Conservation (phyloP, 2,329 filamentous ascomycete species). For the Pestalotiopsis sp. region DNA sequence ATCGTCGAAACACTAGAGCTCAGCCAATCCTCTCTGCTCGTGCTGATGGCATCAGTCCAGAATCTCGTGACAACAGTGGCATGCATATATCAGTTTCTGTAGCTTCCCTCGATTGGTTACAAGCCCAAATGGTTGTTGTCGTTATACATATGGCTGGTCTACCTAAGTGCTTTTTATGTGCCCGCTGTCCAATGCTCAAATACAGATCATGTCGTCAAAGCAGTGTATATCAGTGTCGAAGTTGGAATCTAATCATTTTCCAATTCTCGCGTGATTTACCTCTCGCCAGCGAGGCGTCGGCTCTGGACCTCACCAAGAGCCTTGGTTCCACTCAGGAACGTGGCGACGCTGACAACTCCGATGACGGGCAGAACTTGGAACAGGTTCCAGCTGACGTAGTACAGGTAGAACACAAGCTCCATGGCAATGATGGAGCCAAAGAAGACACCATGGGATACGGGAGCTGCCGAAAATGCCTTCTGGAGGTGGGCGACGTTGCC, state of each 20-base stretch:
- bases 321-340: constrained; percentile 85
- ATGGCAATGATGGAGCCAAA: constrained; percentile 85
- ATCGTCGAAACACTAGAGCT: no score
- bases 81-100: not conserved
- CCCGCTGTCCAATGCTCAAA: constrained; percentile 11
- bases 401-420: constrained; percentile 91
- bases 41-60: not conserved
- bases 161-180: constrained; percentile 7
- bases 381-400: constrained; percentile 90
- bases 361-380: constrained; percentile 85
- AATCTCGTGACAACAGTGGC: not conserved
- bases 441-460: constrained; percentile 81
- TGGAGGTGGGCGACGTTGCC: constrained; percentile 80
- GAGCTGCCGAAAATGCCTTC: constrained; percentile 75
- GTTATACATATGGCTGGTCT: not conserved
- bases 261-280: constrained; percentile 20
- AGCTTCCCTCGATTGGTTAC: not conserved
- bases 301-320: constrained; percentile 92
- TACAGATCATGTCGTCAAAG: constrained; percentile 2
- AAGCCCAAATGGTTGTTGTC: not conserved
- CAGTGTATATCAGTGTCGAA: not conserved
- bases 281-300: constrained; percentile 75
- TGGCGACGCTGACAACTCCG: constrained; percentile 66
- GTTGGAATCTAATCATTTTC: not conserved
- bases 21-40: no score